Conservation (phyloP, 2,329 filamentous ascomycete genomes). For the Fusarium nelsonii region DNA sequence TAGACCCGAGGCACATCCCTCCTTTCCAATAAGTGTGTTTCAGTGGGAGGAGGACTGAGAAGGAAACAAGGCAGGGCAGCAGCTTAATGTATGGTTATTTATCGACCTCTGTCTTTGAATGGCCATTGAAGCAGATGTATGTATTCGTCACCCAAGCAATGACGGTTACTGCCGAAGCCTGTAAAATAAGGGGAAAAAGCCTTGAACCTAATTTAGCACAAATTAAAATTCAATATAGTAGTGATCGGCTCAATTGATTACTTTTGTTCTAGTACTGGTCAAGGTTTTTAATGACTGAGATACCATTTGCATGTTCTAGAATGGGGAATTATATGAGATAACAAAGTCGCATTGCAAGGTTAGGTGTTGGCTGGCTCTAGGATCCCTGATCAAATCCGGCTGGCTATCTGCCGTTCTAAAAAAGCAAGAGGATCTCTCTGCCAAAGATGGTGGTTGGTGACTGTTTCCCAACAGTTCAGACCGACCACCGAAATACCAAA, state of each 20-base stretch:
- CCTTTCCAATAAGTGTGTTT: slow-evolving; percentile 6
- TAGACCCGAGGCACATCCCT: neutral
- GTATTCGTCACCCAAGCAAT: neutral
- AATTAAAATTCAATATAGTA: neutral
- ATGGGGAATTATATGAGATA: slow-evolving; percentile 16
- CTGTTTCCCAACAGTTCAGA: neutral
- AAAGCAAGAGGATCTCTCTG: neutral
- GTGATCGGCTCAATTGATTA: slow-evolving; percentile 6
- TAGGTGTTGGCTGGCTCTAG: neutral
- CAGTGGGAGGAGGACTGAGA: slow-evolving; percentile 12
- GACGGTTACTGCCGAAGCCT: neutral
- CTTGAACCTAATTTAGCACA: slow-evolving; percentile 9
- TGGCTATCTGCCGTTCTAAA: neutral
- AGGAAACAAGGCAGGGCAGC: slow-evolving; percentile 8
- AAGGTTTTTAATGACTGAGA: slow-evolving; percentile 14
- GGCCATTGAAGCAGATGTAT: neutral
- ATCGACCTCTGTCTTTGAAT: neutral
- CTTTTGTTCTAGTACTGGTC: slow-evolving; percentile 9
- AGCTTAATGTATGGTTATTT: neutral
- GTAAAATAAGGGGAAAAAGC: neutral
- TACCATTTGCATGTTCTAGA: slow-evolving; percentile 21
- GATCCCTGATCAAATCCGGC: neutral
- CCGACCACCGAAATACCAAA: slow-evolving; percentile 4
- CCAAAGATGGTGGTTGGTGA: slow-evolving; percentile 5
- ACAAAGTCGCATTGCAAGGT: slow-evolving; percentile 14